Conservation (phyloP, 805 yeast genomes). For the Candida golubevii region DNA sequence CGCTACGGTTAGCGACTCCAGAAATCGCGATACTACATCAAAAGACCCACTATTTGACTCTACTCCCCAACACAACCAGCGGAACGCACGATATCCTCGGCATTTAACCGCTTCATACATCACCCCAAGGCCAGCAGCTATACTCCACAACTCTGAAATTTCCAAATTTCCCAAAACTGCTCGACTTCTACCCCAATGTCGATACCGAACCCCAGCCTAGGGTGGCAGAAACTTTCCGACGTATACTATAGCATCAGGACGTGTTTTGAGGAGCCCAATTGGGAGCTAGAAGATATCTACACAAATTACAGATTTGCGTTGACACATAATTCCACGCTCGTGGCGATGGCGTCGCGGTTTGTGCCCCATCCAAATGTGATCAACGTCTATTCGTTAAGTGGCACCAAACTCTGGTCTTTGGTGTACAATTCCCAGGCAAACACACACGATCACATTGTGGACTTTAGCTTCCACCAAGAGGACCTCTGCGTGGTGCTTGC, state of each 20-base stretch:
- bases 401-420: constrained; percentile 32
- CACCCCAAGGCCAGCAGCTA: no score
- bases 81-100: no score
- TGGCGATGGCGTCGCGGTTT: constrained; percentile 46
- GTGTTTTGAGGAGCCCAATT: constrained; percentile 49
- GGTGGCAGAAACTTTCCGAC: constrained; percentile 77
- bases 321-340: constrained; percentile 50
- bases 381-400: constrained; percentile 34
- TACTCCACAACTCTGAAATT: no score
- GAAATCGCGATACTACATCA: no score
- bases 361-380: constrained; percentile 34
- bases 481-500: constrained; percentile 52
- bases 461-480: constrained; percentile 49
- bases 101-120: no score
- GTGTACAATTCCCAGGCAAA: constrained; percentile 31
- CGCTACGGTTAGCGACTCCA: no score
- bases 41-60: no score
- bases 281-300: constrained; percentile 41
- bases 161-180: no score
- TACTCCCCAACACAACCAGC: no score
- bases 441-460: constrained; percentile 50
- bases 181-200: background rate
- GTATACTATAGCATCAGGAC: constrained; percentile 62
- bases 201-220: constrained; percentile 39
- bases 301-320: constrained; percentile 43